Evolutionary conservation across 768 basidiomycete genomes (phyloP).

Genomic region (Podaxis sp.): DNA sequence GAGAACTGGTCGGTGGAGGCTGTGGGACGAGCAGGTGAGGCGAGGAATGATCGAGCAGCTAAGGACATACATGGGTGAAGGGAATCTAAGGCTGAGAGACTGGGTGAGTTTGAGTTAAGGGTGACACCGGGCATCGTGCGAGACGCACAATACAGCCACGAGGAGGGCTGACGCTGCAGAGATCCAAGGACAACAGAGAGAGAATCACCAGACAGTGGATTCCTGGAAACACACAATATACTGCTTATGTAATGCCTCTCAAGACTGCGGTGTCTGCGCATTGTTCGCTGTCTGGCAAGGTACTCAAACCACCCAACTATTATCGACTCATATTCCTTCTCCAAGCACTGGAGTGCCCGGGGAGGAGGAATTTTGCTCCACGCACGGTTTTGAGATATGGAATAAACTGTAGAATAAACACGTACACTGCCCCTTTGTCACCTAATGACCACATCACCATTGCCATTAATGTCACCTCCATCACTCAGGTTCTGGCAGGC

Average conservation of each 20-base stretch:
- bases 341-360: too few relatives aligned
- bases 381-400: too few relatives aligned
- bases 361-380: too few relatives aligned
- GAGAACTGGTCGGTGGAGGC: constrained; percentile 17
- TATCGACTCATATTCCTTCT: too few relatives aligned
- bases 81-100: constrained; percentile 10
- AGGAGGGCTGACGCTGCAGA: neutral
- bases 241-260: neutral
- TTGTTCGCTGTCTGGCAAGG: neutral
- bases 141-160: neutral
- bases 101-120: constrained; percentile 19
- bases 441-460: too few relatives aligned
- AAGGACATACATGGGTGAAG: constrained; percentile 4
- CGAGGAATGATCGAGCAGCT: neutral
- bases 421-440: too few relatives aligned
- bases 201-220: neutral
- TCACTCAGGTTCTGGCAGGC: too few relatives aligned
- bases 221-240: neutral
- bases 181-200: neutral
- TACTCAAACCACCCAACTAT: too few relatives aligned
- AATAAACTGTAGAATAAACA: too few relatives aligned
- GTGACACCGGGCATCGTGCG: constrained; percentile 25
- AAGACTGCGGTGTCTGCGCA: neutral
- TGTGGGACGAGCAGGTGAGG: constrained; percentile 6
- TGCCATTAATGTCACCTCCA: too few relatives aligned